Percentiles rank a stretch among this genome's conserved stretches.
Conservation (phyloP, 2,329 filamentous ascomycete genomes). For the Nemania diffusa region DNA sequence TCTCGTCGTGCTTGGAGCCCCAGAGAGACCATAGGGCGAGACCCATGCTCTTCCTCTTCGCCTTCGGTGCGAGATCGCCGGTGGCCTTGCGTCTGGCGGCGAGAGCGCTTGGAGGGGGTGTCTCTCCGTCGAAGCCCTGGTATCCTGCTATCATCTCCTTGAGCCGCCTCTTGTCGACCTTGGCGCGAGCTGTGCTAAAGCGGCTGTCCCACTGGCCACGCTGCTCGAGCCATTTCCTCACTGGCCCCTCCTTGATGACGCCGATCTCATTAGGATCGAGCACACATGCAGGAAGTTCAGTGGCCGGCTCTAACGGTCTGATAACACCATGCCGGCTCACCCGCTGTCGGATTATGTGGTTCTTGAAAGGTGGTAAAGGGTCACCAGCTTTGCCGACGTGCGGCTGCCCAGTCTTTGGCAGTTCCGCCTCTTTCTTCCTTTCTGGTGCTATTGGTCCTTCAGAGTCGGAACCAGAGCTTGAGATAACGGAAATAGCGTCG, state of each 20-base stretch:
- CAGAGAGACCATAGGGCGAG: conserved; percentile 86
- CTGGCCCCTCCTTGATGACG: conserved; percentile 80
- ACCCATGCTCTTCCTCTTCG: conserved; percentile 71
- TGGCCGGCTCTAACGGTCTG: conserved; percentile 71
- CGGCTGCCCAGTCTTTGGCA: conserved; percentile 37
- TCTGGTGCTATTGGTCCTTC: conserved; percentile 45
- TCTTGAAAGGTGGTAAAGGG: conserved; percentile 78
- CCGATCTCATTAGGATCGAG: conserved; percentile 75
- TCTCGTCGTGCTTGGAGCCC: conserved; percentile 89
- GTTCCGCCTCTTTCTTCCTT: conserved; percentile 37
- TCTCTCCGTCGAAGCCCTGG: conserved; percentile 76
- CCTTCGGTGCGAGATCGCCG: conserved; percentile 60
- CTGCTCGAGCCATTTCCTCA: conserved; percentile 84
- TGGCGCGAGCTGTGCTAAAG: conserved; percentile 75
- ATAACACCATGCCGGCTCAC: conserved; percentile 82
- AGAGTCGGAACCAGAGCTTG: conserved; percentile 62
- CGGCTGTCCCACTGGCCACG: conserved; percentile 78
- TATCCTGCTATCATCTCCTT: conserved; percentile 79
- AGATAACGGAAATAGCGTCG: conserved; percentile 79
- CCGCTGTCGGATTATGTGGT: conserved; percentile 92
- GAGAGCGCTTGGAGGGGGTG: conserved; percentile 84
- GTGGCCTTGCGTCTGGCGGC: conserved; percentile 72
- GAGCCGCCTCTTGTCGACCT: conserved; percentile 77
- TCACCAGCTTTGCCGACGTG: conserved; percentile 88
- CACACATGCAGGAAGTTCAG: conserved; percentile 72